These are phyloP conservation scores for Phytophthora pluvialis DNA, from an alignment of 352 stramenopile species.

Conservation along the genomic window DNA sequence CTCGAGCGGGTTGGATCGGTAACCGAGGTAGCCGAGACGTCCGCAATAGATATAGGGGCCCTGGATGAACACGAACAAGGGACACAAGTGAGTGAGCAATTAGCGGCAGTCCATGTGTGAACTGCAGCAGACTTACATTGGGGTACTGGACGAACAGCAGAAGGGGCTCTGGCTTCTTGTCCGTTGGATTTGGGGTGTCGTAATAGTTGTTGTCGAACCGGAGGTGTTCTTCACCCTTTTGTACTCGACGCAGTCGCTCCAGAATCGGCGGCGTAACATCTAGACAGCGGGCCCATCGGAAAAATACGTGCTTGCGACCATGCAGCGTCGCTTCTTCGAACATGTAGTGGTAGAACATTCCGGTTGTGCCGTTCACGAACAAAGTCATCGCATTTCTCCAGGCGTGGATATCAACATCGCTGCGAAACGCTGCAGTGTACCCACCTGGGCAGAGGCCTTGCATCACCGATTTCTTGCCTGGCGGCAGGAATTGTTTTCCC, in stretches of 20 bases:
- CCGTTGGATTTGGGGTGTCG: not conserved
- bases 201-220: slow-evolving; percentile 23
- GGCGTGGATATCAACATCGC: slow-evolving; percentile 47
- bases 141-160: slow-evolving; percentile 40
- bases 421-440: slow-evolving; percentile 34
- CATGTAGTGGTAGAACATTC: slow-evolving; percentile 25
- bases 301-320: slow-evolving; percentile 26
- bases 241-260: slow-evolving; percentile 20
- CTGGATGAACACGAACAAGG: slow-evolving; percentile 10
- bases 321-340: slow-evolving; percentile 21
- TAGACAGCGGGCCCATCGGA: slow-evolving; percentile 26
- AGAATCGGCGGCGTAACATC: slow-evolving; percentile 24
- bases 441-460: slow-evolving; percentile 48
- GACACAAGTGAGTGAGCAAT: slow-evolving; percentile 4
- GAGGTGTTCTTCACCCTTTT: slow-evolving; percentile 29
- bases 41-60: slow-evolving; percentile 78
- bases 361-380: slow-evolving; percentile 20
- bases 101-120: not conserved
- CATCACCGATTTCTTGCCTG: slow-evolving; percentile 58
- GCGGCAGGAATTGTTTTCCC: slow-evolving; percentile 61
- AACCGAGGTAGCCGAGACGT: slow-evolving; percentile 60
- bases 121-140: slow-evolving; percentile 13
- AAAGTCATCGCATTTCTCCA: slow-evolving; percentile 59
- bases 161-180: slow-evolving; percentile 12
- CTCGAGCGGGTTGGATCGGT: slow-evolving; percentile 45